Base-by-base conservation (phyloP, 768 basidiomycete genomes). In the Leccinum barrowsii region DNA sequence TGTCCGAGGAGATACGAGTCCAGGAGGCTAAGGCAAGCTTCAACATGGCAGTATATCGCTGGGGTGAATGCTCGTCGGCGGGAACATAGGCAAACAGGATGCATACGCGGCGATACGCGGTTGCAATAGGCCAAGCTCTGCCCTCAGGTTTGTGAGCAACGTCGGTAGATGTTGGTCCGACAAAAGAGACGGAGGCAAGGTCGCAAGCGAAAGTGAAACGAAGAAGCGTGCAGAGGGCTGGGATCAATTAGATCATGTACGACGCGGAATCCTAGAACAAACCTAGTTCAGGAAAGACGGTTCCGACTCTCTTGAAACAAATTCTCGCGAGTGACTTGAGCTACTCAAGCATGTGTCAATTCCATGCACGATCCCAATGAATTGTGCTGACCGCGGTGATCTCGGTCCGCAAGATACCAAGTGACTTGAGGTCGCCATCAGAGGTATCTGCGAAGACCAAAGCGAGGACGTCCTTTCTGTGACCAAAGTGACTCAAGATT, bases 1-100 rank as follows among this genome's bases (percentile, higher is more conserved):
- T 81, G 79, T 2, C 79, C 82, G 8, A 90, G 72, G 2, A 91
- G 76, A 66, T 80, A 86, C 1, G 79, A 74, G 61, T 91, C 89
- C 8, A 91, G 65, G 1, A 90, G 73, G 19, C 76, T 75, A 34
- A 91, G 74, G 60, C 85, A 82, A 30, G 82, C 77, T 60, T 83
- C 78, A 3, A 85, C 72, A 65, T 79, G 81, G n/a, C 76, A 71
- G 77, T 26, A 61, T 59, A 35, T 73, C 67, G 15, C 54, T 50
- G 48, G 53, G 52, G 6, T 61, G 63, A 6, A 57, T 30, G 24
- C 60, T 32, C 15, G 66, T 54, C 0, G 64, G 10, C 2, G 79
- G 76, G n/a, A 77, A 59, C 17, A 82, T 61, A 1, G 75, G 62
- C 7, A 82, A 65, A 3, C 80, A 77, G 21, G 77, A 74, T 28